Conservation (phyloP, 768 basidiomycete species). For the Gymnopilus junonius region DNA sequence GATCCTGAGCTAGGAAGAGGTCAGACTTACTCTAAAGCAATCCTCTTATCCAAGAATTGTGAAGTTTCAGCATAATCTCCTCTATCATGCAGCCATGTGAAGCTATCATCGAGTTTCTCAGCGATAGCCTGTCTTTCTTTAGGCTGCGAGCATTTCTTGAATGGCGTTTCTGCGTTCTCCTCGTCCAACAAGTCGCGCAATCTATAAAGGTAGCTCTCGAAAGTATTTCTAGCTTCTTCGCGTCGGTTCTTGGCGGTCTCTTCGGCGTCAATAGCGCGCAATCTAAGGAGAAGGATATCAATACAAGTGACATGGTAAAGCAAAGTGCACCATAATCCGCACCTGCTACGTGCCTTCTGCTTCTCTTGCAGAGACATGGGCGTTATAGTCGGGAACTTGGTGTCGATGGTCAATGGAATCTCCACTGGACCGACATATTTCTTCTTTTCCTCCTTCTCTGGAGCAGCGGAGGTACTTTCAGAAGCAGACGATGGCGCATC, state of each 20-base stretch:
- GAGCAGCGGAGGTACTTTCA: conserved; percentile 43
- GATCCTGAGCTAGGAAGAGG: background rate
- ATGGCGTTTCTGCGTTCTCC: conserved; percentile 67
- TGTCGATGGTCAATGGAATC: conserved; percentile 66
- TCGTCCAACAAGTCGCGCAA: conserved; percentile 82
- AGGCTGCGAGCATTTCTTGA: conserved; percentile 83
- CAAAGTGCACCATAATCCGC: conserved; percentile 21
- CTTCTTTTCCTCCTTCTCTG: conserved; percentile 39
- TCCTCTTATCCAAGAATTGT: conserved; percentile 75
- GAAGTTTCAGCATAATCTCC: conserved; percentile 83
- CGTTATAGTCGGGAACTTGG: conserved; percentile 65
- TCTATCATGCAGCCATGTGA: conserved; percentile 82
- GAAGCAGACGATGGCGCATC: conserved; percentile 39
- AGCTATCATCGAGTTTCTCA: conserved; percentile 72
- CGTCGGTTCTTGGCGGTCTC: conserved; percentile 77
- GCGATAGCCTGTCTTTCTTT: conserved; percentile 71
- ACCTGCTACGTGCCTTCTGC: conserved; percentile 74
- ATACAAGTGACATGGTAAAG: background rate
- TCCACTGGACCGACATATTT: conserved; percentile 42
- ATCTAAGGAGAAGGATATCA: conserved; percentile 46
- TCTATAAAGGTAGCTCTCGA: conserved; percentile 94
- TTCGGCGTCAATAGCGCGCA: conserved; percentile 77
- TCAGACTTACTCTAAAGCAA: conserved; percentile 77
- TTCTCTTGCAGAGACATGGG: conserved; percentile 84
- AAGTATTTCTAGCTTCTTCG: conserved; percentile 89